Evolutionary conservation across 768 basidiomycete species (phyloP), one percentile per base, ranked within the genome.

Genomic region (Phanerodontia chrysosporium): DNA sequence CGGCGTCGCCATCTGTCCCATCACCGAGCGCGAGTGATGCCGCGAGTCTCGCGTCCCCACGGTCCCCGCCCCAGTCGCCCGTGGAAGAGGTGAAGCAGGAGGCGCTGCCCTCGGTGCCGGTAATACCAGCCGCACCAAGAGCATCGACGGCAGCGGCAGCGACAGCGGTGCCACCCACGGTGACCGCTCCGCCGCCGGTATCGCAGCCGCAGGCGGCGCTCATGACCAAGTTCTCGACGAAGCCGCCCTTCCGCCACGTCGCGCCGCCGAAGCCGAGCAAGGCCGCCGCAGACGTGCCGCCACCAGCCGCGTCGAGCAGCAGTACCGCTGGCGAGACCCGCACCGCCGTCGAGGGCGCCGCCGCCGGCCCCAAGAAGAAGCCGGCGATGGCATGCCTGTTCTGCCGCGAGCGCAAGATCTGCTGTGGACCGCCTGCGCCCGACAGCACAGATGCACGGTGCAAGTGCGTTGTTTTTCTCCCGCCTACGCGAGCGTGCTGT

Each of bases 321-420:
- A 25, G 12, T 16, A 12, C 25, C 51, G 29, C 9, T 16, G 51
- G 9, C 30, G 29, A 13, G 29, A 22, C 18, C 51, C 9, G n/a
- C 14, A 12, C 28, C 14, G 51, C 14, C 29, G 21, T 30, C 28
- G 32, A 18, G 51, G 25, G 29, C 29, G 14, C 30, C 51, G 14
- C 16, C 51, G 27, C 55, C 63, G 8, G n/a, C n/a, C n/a, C n/a
- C n/a, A 66, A 63, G 64, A 69, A 77, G 69, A 78, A 78, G 68
- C 78, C 79, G 57, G 75, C 74, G 56, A 70, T 80, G 57, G 77
- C 76, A 57, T 80, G 79, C 58, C 66, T 76, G 53, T 80, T 80
- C 69, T 80, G 79, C 61, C 71, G 79, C 59, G 77, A 78, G 69
- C 69, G 79, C 60, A 80, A 80, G 69, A 80, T 80, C 64, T 78